phyloP scores from a whole-genome alignment of 768 basidiomycete genomes.

The Rubroboletus pulcherrimus region DNA sequence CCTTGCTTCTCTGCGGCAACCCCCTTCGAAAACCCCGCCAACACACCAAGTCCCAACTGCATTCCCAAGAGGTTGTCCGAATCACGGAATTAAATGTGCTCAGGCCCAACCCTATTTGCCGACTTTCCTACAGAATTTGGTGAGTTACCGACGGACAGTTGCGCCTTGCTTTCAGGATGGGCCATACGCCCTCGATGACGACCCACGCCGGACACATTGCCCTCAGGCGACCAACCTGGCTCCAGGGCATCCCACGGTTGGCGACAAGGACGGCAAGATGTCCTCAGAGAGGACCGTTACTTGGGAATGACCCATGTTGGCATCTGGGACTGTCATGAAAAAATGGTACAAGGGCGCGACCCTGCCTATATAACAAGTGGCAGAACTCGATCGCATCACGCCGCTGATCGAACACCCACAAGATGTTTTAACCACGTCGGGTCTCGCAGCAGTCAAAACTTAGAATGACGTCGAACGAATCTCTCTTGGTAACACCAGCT shows the following conservation, averaged over 20 bases:
- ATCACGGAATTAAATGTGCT: background rate
- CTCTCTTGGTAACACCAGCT: background rate
- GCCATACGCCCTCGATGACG: background rate
- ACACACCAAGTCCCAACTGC: too few species aligned
- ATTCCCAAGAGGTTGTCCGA: too few species aligned
- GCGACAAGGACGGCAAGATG: background rate
- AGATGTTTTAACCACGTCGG: background rate
- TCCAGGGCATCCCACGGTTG: background rate
- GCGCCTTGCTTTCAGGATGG: background rate
- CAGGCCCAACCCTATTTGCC: background rate
- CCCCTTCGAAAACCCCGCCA: too few species aligned
- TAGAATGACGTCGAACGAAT: background rate
- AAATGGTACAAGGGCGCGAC: background rate
- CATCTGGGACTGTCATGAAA: background rate
- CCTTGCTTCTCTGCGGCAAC: too few species aligned
- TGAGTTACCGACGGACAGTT: background rate
- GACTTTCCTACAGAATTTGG: background rate
- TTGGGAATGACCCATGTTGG: background rate
- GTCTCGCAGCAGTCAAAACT: background rate
- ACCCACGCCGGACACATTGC: background rate
- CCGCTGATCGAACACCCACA: background rate
- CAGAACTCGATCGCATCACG: background rate
- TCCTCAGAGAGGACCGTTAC: too few species aligned
- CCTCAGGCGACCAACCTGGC: background rate
- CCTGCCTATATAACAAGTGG: background rate